Evolutionary conservation across 192 early-diverging fungal species (phyloP).

Genomic region (Podila epigama): DNA sequence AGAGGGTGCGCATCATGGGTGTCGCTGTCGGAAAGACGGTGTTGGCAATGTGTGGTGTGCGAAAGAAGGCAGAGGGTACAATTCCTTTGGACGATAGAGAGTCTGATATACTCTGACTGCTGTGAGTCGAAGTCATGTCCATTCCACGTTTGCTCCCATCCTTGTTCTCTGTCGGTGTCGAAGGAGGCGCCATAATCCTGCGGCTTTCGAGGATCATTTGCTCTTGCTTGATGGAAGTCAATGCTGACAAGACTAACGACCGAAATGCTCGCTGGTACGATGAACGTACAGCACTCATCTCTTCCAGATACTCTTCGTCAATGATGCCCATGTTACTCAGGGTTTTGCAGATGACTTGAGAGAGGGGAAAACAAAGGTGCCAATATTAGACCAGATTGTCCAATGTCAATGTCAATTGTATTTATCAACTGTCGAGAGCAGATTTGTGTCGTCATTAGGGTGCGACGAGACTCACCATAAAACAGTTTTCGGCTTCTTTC

Average conservation of each 20-base stretch:
- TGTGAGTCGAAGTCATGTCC: conserved; percentile 13
- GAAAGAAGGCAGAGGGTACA: conserved; percentile 12
- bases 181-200: conserved; percentile 55
- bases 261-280: conserved; percentile 88
- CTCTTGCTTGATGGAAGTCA: conserved; percentile 69
- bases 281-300: conserved; percentile 83
- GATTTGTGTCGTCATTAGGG: too few relatives aligned
- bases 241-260: conserved; percentile 81
- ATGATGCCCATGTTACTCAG: conserved; percentile 86
- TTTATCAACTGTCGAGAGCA: too few relatives aligned
- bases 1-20: conserved; percentile 35
- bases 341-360: conserved; percentile 79
- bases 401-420: too few relatives aligned
- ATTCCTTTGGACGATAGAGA: conserved; percentile 13
- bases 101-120: conserved; percentile 7
- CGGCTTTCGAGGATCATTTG: conserved; percentile 49
- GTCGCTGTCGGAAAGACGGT: conserved; percentile 2
- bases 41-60: neutral
- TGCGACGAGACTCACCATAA: conserved; percentile 49
- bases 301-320: conserved; percentile 78
- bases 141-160: conserved; percentile 3
- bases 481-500: conserved; percentile 87
- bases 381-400: too few relatives aligned
- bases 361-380: neutral
- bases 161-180: conserved; percentile 26